Conservation (phyloP, 805 yeast genomes). For the Danielia oregonensis region DNA sequence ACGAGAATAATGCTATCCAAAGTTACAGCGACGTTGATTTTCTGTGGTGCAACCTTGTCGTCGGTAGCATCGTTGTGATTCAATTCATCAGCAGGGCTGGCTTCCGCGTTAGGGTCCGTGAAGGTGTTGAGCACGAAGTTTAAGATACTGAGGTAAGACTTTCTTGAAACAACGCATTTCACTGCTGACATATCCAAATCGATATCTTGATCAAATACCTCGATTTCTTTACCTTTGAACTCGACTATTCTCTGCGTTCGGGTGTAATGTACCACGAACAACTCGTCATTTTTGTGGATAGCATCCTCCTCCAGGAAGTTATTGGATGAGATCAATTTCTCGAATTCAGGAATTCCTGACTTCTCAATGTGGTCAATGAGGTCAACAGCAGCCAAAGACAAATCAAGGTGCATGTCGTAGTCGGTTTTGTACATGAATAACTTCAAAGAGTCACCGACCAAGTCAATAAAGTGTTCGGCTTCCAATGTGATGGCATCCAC, state of each 20-base stretch:
- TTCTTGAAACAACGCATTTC: slow-evolving; percentile 69
- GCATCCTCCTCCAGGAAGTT: slow-evolving; percentile 36
- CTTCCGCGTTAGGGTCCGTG: slow-evolving; percentile 70
- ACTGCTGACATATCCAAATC: slow-evolving; percentile 74
- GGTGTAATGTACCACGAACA: slow-evolving; percentile 57
- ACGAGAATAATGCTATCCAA: slow-evolving; percentile 72
- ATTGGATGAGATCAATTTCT: slow-evolving; percentile 66
- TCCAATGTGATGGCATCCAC: slow-evolving; percentile 54
- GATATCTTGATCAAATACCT: slow-evolving; percentile 74
- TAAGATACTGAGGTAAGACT: slow-evolving; percentile 69
- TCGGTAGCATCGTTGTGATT: slow-evolving; percentile 63
- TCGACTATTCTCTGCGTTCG: slow-evolving; percentile 59
- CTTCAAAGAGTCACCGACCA: slow-evolving; percentile 62
- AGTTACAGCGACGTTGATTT: slow-evolving; percentile 62
- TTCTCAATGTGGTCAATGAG: slow-evolving; percentile 73
- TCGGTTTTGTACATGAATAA: slow-evolving; percentile 59
- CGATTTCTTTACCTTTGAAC: slow-evolving; percentile 51
- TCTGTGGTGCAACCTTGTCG: slow-evolving; percentile 62
- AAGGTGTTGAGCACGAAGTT: slow-evolving; percentile 85
- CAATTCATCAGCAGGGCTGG: slow-evolving; percentile 65
- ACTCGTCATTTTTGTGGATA: slow-evolving; percentile 29
- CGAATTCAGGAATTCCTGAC: slow-evolving; percentile 58
- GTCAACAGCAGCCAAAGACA: slow-evolving; percentile 60
- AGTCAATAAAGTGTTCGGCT: slow-evolving; percentile 66
- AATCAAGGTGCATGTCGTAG: slow-evolving; percentile 60